A percentile compares a stretch with the other conserved stretches of the same genome.
phyloP scores from a whole-genome alignment of 495 filamentous ascomycete genomes.

The Penicilliopsis zonata region DNA sequence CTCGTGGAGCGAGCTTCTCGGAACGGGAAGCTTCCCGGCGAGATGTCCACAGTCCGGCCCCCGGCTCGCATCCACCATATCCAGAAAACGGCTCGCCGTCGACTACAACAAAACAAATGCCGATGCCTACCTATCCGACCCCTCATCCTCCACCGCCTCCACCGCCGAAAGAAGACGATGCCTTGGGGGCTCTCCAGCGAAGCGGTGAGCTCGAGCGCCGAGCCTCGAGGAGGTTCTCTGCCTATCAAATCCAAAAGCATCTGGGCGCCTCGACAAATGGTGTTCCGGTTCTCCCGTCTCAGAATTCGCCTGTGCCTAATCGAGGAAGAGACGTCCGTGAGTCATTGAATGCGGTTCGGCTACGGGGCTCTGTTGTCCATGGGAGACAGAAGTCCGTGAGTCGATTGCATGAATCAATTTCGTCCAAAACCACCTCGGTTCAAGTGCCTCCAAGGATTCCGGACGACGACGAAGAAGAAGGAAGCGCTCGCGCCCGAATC shows the following conservation, averaged over 20 bases:
- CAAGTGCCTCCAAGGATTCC: conserved; percentile 48
- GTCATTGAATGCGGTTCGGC: conserved; percentile 82
- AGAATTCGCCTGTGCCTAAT: conserved; percentile 81
- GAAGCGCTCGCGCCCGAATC: conserved; percentile 10
- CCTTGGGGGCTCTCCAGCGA: conserved; percentile 78
- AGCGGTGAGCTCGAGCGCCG: conserved; percentile 87
- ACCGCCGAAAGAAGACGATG: conserved; percentile 76
- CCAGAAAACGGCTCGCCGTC: conserved; percentile 30
- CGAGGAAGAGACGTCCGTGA: conserved; percentile 80
- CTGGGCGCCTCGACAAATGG: conserved; percentile 70
- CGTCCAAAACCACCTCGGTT: conserved; percentile 38
- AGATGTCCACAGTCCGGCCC: conserved; percentile 37
- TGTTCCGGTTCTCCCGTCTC: conserved; percentile 73
- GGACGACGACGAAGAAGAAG: conserved; percentile 44
- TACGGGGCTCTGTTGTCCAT: conserved; percentile 56
- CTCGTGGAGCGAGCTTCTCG: conserved; percentile 19
- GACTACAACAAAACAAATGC: conserved; percentile 22
- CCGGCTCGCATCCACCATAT: conserved; percentile 53
- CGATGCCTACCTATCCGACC: conserved; percentile 31
- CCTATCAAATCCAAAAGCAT: conserved; percentile 91
- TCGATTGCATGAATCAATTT: conserved; percentile 46
- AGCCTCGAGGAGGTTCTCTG: conserved; percentile 85
- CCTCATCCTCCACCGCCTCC: conserved; percentile 64
- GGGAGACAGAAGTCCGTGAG: conserved; percentile 47
- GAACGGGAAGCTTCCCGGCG: conserved; percentile 35